Conservation (phyloP, 2,329 filamentous ascomycete genomes). For the Talaromyces albobiverticillius region DNA sequence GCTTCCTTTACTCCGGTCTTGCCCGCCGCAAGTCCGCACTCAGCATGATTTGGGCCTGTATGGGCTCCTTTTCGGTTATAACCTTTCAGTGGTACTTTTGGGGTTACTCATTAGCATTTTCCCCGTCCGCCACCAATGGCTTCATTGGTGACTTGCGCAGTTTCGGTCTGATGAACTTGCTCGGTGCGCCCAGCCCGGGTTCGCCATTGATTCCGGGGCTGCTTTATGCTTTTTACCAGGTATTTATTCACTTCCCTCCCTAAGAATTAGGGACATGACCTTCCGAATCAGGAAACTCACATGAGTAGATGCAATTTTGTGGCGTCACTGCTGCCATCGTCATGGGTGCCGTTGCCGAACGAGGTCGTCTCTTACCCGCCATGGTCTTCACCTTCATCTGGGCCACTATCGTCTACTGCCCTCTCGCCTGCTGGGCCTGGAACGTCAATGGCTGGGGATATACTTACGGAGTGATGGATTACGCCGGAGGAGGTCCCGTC, state of each 20-base stretch:
- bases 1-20: conserved; percentile 94
- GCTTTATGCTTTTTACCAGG: conserved; percentile 91
- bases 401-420: conserved; percentile 97
- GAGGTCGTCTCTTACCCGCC: conserved; percentile 84
- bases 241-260: conserved; percentile 31
- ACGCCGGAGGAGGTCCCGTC: conserved; percentile 93
- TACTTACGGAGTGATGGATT: conserved; percentile 89
- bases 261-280: too few species aligned
- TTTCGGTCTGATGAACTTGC: conserved; percentile 82
- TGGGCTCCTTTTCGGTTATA: conserved; percentile 87
- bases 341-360: conserved; percentile 88
- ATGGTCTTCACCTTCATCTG: conserved; percentile 97
- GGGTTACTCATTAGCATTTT: conserved; percentile 96
- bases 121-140: conserved; percentile 72
- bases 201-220: conserved; percentile 85
- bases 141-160: conserved; percentile 90
- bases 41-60: conserved; percentile 94
- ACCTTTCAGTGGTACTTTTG: conserved; percentile 99
- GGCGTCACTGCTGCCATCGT: conserved; percentile 88
- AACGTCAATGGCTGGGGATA: conserved; percentile 90
- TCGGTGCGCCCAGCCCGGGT: conserved; percentile 80
- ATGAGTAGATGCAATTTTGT: conserved; percentile 86
- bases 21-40: conserved; percentile 97
- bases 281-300: too few species aligned
- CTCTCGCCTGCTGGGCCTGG: conserved; percentile 95